Conservation (phyloP, 495 filamentous ascomycete species). For the Astrothelium macrocarpum region DNA sequence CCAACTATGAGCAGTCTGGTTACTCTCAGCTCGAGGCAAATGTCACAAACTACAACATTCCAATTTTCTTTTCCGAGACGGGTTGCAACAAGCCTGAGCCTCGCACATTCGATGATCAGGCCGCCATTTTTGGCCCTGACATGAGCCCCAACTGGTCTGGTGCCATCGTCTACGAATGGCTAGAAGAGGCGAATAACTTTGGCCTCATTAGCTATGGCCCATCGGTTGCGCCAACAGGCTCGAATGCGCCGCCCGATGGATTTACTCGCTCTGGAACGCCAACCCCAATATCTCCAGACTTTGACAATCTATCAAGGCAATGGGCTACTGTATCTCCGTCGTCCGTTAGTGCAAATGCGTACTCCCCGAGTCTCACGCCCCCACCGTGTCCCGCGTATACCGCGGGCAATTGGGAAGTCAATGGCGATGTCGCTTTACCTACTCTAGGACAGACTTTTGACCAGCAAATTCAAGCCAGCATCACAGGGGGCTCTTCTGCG, state of each 20-base stretch:
- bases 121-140: constrained; percentile 59
- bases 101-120: constrained; percentile 66
- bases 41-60: constrained; percentile 53
- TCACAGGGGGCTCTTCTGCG: constrained; percentile 1
- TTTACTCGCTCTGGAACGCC: constrained; percentile 64
- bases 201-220: constrained; percentile 71
- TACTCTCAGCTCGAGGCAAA: constrained; percentile 57
- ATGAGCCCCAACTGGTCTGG: constrained; percentile 76
- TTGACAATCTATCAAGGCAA: constrained; percentile 61
- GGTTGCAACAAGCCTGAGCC: constrained; percentile 50
- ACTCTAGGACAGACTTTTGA: constrained; percentile 47
- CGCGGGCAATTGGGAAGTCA: constrained; percentile 57
- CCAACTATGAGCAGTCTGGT: constrained; percentile 54
- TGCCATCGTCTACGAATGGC: constrained; percentile 83
- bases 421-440: constrained; percentile 58
- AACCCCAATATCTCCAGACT: constrained; percentile 65
- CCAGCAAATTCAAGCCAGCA: not conserved
- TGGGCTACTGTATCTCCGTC: constrained; percentile 67
- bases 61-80: constrained; percentile 44
- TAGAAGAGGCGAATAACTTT: constrained; percentile 76
- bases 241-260: constrained; percentile 49
- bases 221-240: constrained; percentile 37
- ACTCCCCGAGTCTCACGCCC: constrained; percentile 52
- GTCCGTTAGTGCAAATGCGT: constrained; percentile 53
- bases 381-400: constrained; percentile 65